phyloP scores from a whole-genome alignment of 345 rosid genomes.

The Syzygium oleosum region DNA sequence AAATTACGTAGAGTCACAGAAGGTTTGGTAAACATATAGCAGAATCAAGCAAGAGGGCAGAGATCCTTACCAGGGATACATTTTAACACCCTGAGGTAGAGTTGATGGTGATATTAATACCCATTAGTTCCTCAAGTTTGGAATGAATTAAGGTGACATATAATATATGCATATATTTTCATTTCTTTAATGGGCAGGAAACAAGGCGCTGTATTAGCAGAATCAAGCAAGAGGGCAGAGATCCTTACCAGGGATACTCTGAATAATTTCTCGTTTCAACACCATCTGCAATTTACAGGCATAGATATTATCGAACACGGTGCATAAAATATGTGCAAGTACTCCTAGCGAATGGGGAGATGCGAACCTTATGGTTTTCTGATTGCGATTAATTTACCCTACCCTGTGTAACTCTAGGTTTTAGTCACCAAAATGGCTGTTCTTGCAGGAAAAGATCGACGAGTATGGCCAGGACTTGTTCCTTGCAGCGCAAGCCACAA shows the following conservation, averaged over 20 bases:
- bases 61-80: constrained; percentile 1
- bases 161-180: neutral
- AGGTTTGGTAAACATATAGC: neutral
- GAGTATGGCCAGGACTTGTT: constrained; percentile 38
- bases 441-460: constrained; percentile 37
- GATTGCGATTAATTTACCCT: neutral
- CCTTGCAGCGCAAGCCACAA: constrained; percentile 29
- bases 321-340: neutral
- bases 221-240: neutral
- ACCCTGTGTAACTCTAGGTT: neutral
- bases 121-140: neutral
- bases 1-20: neutral
- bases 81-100: constrained; percentile 38
- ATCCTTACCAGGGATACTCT: neutral
- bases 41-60: neutral
- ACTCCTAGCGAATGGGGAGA: neutral
- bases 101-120: neutral
- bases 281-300: neutral
- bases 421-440: neutral
- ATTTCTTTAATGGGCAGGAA: constrained; percentile 16
- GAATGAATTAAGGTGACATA: neutral
- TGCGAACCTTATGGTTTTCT: neutral
- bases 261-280: neutral
- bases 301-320: neutral
- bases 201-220: constrained; percentile 26